Evolutionary conservation across 148 eudicot genomes (phyloP).

Genomic region (Dysphania ambrosioides): DNA sequence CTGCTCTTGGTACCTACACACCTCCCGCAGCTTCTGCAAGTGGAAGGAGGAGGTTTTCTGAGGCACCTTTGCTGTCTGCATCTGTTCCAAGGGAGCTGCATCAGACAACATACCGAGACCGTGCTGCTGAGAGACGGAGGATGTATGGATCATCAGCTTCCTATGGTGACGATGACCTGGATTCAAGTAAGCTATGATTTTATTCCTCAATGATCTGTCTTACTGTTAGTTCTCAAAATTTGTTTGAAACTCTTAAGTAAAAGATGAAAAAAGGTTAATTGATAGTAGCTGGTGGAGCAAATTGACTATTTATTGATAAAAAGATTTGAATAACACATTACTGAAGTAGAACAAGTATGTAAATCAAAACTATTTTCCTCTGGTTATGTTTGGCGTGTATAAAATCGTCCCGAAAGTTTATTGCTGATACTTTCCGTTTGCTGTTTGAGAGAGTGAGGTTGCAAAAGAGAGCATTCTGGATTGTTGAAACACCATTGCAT

Average conservation of each 20-base stretch:
- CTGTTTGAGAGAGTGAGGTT: conserved; percentile 6
- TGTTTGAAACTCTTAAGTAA: not conserved
- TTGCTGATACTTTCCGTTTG: conserved; percentile 2
- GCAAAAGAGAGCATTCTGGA: conserved; percentile 3
- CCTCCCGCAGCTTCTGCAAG: conserved; percentile 57
- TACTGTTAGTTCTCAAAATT: not conserved
- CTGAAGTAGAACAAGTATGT: not conserved
- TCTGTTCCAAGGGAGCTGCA: conserved; percentile 55
- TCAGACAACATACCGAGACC: conserved; percentile 76
- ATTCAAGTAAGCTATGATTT: conserved; percentile 69
- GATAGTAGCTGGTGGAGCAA: not conserved
- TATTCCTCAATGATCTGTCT: conserved; percentile 4
- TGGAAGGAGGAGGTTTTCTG: conserved; percentile 93
- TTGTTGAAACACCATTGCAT: conserved; percentile 8
- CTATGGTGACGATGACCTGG: conserved; percentile 57
- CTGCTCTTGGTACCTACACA: conserved; percentile 72
- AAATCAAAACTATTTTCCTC: not conserved
- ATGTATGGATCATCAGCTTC: conserved; percentile 80
- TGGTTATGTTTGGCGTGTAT: not conserved
- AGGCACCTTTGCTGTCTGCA: conserved; percentile 58
- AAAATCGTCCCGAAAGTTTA: not conserved
- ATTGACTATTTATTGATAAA: not conserved
- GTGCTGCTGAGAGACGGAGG: conserved; percentile 96
- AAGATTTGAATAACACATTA: not conserved
- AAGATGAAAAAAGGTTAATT: not conserved